Conservation (phyloP, 306 rosid genomes). For the Erythrophleum fordii region DNA sequence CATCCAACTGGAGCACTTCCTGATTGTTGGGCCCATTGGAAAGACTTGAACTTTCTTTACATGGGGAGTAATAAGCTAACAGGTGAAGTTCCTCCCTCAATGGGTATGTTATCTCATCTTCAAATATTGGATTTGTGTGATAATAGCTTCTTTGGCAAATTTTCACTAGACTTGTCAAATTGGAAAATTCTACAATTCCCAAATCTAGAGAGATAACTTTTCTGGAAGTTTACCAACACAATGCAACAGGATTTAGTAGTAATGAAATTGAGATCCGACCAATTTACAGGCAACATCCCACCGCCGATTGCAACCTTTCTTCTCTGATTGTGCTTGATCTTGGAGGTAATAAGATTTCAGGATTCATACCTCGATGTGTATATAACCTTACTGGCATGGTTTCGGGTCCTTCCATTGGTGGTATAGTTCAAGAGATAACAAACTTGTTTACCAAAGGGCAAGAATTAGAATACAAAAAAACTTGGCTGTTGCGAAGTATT, state of each 20-base stretch:
- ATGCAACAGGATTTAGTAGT: not conserved
- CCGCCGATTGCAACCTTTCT: not conserved
- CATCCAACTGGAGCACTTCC: conserved; percentile 29
- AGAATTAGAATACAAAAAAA: not conserved
- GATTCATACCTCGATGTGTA: not conserved
- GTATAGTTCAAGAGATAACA: no score
- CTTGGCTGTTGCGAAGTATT: not conserved
- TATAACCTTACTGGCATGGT: not conserved
- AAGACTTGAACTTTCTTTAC: not conserved
- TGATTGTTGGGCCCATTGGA: conserved; percentile 8
- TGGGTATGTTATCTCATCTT: not conserved
- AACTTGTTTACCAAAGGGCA: not conserved
- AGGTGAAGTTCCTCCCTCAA: not conserved
- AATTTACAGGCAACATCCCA: not conserved
- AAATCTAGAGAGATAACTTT: not conserved
- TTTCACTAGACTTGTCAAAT: not conserved
- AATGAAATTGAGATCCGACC: not conserved
- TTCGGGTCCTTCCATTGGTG: not conserved
- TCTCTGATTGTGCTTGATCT: not conserved
- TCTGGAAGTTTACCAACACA: not conserved
- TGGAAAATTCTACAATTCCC: no score
- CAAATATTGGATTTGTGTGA: not conserved
- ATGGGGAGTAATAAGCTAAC: not conserved
- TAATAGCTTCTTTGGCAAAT: not conserved
- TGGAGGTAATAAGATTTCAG: not conserved